Conservation (phyloP, 306 rosid species). For the Quillaja saponaria region DNA sequence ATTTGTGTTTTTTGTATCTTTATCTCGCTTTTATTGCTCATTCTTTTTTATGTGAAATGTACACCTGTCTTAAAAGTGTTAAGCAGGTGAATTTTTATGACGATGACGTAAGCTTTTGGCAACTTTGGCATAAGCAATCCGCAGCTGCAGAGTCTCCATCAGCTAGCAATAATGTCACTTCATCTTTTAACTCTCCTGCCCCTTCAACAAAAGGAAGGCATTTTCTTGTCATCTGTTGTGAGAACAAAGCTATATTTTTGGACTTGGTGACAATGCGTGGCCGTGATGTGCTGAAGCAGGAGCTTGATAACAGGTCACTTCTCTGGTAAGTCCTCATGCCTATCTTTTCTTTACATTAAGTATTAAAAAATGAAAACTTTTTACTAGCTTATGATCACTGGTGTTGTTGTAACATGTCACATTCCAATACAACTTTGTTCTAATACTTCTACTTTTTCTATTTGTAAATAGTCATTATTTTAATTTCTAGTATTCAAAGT, state of each 20-base stretch:
- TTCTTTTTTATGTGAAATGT: constrained; percentile 33
- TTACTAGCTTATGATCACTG: constrained; percentile 19
- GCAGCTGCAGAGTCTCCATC: constrained; percentile 98
- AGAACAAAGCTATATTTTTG: constrained; percentile 94
- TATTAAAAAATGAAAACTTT: constrained; percentile 6
- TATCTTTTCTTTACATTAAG: constrained; percentile 11
- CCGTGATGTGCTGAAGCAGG: constrained; percentile 96
- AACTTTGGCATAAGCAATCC: constrained; percentile 84
- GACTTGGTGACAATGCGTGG: constrained; percentile 98
- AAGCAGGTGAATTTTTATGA: constrained; percentile 93
- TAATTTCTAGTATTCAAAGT: too few species aligned
- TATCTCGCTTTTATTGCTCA: constrained; percentile 20
- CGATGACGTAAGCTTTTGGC: constrained; percentile 96
- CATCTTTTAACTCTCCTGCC: constrained; percentile 76
- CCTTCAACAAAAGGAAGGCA: constrained; percentile 95
- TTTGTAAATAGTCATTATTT: too few species aligned
- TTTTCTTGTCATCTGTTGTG: constrained; percentile 96
- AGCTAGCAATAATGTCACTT: constrained; percentile 66
- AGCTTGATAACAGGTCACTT: constrained; percentile 93
- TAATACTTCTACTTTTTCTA: too few species aligned
- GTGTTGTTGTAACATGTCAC: constrained; percentile 11
- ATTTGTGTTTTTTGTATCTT: constrained; percentile 17
- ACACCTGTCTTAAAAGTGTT: constrained; percentile 57
- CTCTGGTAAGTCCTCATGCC: constrained; percentile 61
- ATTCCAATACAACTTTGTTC: constrained; percentile 13